Percentiles rank a stretch among this genome's conserved stretches.
Conservation (phyloP, 805 yeast species). For the Metschnikowia arizonensis region DNA sequence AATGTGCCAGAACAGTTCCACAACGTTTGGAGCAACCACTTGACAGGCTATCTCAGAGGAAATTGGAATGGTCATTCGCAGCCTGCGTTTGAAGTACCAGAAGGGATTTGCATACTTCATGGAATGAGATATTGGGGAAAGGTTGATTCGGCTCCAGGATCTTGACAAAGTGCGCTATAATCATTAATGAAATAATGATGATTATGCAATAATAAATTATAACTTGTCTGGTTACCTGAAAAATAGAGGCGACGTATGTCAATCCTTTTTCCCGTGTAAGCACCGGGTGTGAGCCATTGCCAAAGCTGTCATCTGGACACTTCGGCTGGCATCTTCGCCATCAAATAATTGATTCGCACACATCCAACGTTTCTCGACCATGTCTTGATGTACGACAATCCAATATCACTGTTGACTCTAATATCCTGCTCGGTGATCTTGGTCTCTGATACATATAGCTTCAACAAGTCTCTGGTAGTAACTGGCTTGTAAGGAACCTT, state of each 20-base stretch:
- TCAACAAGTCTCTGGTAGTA: constrained; percentile 55
- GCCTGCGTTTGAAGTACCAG: too few species aligned
- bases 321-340: constrained; percentile 93
- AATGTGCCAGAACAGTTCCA: too few species aligned
- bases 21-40: too few species aligned
- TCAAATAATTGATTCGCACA: constrained; percentile 77
- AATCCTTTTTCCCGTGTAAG: constrained; percentile 50
- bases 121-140: too few species aligned
- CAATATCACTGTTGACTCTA: constrained; percentile 67
- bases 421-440: constrained; percentile 68
- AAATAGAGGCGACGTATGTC: constrained; percentile 55
- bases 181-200: too few species aligned
- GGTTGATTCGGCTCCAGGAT: too few species aligned
- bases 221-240: constrained; percentile 59
- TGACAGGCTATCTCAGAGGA: too few species aligned
- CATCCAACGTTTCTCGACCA: constrained; percentile 84
- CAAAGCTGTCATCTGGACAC: constrained; percentile 78
- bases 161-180: too few species aligned
- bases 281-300: constrained; percentile 80
- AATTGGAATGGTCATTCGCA: too few species aligned
- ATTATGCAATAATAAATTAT: too few species aligned
- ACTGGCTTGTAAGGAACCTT: constrained; percentile 48
- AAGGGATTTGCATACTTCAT: too few species aligned
- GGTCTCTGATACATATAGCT: constrained; percentile 60
- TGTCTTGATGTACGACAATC: constrained; percentile 77